Evolutionary conservation across 371 early-diverging fungal genomes (phyloP).

Genomic region (Cokeromyces recurvatus): DNA sequence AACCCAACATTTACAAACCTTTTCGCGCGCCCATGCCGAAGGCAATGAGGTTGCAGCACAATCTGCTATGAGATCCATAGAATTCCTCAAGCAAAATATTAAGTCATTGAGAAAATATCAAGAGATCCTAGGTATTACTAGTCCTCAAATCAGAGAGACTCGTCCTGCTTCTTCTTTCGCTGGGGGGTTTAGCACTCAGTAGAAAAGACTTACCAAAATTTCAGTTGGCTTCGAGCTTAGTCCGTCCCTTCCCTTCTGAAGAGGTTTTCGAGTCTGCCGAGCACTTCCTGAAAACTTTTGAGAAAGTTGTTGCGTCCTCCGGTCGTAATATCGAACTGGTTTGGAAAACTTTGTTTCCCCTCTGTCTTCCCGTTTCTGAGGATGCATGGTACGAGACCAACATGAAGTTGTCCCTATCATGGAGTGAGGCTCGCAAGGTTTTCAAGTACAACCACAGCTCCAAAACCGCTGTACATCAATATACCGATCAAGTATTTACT

Average conservation of each 20-base stretch:
- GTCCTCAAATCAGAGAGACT: too few species aligned
- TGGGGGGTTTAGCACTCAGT: neutral
- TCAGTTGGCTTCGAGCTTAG: neutral
- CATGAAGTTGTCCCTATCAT: neutral
- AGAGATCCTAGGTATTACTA: too few species aligned
- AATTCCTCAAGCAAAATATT: too few species aligned
- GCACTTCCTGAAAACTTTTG: neutral
- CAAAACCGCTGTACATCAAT: neutral
- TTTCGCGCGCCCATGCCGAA: too few species aligned
- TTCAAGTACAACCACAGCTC: neutral
- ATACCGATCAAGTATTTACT: neutral
- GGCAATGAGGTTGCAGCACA: too few species aligned
- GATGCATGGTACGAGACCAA: neutral
- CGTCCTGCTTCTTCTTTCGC: too few species aligned
- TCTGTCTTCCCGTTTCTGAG: neutral
- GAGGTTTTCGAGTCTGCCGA: slow-evolving; percentile 1
- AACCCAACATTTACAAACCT: too few species aligned
- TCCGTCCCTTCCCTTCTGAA: neutral
- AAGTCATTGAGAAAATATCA: too few species aligned
- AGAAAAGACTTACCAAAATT: neutral
- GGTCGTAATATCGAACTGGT: neutral
- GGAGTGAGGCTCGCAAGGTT: neutral
- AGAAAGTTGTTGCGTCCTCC: neutral
- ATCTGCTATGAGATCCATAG: too few species aligned
- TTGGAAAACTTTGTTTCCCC: neutral